These are phyloP conservation scores for Thalassiosira hispida DNA, from an alignment of 352 stramenopile species.

Conservation along the genomic window DNA sequence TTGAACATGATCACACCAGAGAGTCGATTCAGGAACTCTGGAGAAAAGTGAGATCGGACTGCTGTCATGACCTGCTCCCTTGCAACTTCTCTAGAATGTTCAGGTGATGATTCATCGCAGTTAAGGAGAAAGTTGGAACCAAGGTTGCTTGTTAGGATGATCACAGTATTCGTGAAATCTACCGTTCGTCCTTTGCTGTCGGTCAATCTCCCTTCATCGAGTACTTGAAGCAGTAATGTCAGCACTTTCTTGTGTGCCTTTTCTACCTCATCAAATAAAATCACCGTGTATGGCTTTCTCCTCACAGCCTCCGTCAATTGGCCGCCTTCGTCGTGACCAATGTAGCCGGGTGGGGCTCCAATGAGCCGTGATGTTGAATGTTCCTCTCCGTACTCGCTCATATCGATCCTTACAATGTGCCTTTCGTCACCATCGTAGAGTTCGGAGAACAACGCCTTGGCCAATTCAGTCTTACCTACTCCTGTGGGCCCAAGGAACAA, in stretches of 20 bases:
- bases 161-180: conserved; percentile 96
- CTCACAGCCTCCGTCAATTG: conserved; percentile 96
- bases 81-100: conserved; percentile 53
- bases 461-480: conserved; percentile 86
- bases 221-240: conserved; percentile 95
- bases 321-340: conserved; percentile 94
- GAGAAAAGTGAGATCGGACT: conserved; percentile 89
- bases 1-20: conserved; percentile 97
- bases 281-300: conserved; percentile 94
- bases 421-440: conserved; percentile 95
- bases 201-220: conserved; percentile 97
- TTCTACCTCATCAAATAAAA: conserved; percentile 98
- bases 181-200: conserved; percentile 95
- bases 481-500: conserved; percentile 95
- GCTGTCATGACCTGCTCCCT: conserved; percentile 88
- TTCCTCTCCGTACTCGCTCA: conserved; percentile 97
- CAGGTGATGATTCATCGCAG: conserved; percentile 53
- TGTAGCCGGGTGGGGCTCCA: conserved; percentile 94
- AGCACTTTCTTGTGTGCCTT: conserved; percentile 96
- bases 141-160: conserved; percentile 98
- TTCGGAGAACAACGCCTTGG: conserved; percentile 93
- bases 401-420: conserved; percentile 94
- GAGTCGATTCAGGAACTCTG: conserved; percentile 96
- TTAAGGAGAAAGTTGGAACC: conserved; percentile 90
- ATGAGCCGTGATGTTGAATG: conserved; percentile 93